Evolutionary conservation across 169 alveolate species (phyloP).

Genomic region (Miamiensis avidus): DNA sequence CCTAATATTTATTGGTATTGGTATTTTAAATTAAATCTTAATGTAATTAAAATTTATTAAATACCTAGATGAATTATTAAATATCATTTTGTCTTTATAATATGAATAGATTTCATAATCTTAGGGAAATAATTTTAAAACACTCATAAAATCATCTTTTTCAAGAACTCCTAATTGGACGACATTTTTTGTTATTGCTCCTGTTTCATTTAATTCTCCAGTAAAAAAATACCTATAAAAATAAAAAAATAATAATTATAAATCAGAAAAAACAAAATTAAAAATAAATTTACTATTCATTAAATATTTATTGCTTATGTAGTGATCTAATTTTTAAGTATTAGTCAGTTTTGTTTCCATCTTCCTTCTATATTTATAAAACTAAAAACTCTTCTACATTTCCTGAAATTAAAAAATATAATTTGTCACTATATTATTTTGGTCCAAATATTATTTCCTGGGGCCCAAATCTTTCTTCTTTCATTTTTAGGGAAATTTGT

Average conservation of each 20-base stretch:
- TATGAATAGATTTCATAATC: slow-evolving; percentile 22
- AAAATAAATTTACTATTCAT: slow-evolving; percentile 4
- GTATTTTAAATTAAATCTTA: too few relatives aligned
- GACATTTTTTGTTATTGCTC: slow-evolving; percentile 15
- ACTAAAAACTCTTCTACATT: slow-evolving; percentile 6
- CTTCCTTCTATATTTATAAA: too few relatives aligned
- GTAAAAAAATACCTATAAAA: slow-evolving; percentile 3
- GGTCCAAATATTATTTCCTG: slow-evolving; percentile 15
- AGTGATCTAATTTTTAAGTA: neutral
- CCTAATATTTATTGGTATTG: too few relatives aligned
- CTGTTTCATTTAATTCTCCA: neutral
- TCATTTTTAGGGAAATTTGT: slow-evolving; percentile 2
- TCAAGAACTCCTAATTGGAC: neutral
- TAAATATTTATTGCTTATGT: neutral
- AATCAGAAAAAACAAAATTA: too few relatives aligned
- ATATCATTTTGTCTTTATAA: too few relatives aligned
- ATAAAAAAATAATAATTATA: too few relatives aligned
- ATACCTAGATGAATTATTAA: too few relatives aligned
- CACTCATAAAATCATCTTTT: slow-evolving; percentile 8
- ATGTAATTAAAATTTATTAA: too few relatives aligned
- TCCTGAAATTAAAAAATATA: slow-evolving; percentile 6
- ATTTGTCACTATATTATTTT: slow-evolving; percentile 3
- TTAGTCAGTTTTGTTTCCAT: neutral
- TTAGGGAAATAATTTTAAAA: neutral
- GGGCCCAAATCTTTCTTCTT: slow-evolving; percentile 19